Percentiles rank a stretch among this genome's conserved stretches.
Evolutionary conservation across 345 rosid genomes (phyloP).

Genomic region (Salix viminalis): DNA sequence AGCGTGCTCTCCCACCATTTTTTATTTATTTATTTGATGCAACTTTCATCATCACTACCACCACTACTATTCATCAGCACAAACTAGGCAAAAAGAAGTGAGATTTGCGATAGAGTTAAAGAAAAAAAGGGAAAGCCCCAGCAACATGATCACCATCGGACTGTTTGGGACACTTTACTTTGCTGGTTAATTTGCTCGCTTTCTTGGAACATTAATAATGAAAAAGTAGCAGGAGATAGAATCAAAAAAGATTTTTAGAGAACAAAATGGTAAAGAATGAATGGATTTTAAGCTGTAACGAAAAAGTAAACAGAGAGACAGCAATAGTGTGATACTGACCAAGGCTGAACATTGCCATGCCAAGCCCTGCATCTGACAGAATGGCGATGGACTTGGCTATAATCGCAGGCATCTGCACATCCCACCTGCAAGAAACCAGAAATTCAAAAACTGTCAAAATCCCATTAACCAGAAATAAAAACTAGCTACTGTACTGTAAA

Average conservation of each 20-base stretch:
- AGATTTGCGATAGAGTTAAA: background rate
- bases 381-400: conserved; percentile 94
- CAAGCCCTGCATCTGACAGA: conserved; percentile 99
- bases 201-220: conserved; percentile 33
- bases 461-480: background rate
- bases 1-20: conserved; percentile 16
- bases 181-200: conserved; percentile 18
- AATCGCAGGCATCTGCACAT: conserved; percentile 89
- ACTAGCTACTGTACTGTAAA: no score
- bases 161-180: conserved; percentile 22
- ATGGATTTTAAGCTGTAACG: background rate
- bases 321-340: conserved; percentile 56
- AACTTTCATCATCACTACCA: conserved; percentile 16
- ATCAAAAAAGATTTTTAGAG: conserved; percentile 10
- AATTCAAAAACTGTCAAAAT: background rate
- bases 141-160: conserved; percentile 24
- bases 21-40: background rate
- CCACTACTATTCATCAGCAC: conserved; percentile 4
- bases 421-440: conserved; percentile 55
- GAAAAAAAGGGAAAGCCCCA: background rate
- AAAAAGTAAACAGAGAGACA: background rate
- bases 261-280: background rate
- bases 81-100: conserved; percentile 12
- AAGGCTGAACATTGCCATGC: conserved; percentile 99
- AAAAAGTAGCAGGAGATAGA: conserved; percentile 15